Percentiles rank a stretch among this genome's conserved stretches.
Evolutionary conservation across 495 filamentous ascomycete genomes (phyloP).

Genomic region (Apodospora peruviana): DNA sequence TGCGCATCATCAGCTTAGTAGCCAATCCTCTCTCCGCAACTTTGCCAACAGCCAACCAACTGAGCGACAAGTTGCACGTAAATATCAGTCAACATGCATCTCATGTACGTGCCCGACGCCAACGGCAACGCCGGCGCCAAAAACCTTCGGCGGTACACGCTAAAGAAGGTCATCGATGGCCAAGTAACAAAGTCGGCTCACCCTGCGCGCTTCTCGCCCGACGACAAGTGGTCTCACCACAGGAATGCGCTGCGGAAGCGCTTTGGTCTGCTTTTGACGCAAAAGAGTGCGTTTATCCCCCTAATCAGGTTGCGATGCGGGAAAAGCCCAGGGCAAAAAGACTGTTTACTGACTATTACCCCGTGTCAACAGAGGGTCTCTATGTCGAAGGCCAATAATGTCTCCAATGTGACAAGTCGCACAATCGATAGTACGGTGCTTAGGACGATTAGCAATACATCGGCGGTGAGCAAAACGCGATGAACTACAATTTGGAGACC

Average conservation of each 20-base stretch:
- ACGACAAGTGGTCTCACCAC: constrained; percentile 96
- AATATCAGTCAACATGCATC: constrained; percentile 54
- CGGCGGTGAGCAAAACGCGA: no score
- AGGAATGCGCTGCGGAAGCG: constrained; percentile 89
- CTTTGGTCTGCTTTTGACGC: constrained; percentile 78
- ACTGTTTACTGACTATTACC: no score
- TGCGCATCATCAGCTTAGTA: constrained; percentile 3
- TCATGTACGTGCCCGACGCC: constrained; percentile 78
- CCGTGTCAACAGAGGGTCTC: no score
- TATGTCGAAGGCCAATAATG: no score
- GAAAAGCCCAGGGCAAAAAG: no score
- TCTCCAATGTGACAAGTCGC: no score
- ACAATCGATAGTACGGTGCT: no score
- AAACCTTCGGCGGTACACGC: constrained; percentile 60
- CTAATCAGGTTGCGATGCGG: no score
- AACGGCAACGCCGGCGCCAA: constrained; percentile 58
- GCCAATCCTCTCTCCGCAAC: background rate
- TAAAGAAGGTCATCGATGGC: constrained; percentile 71
- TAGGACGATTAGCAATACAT: no score
- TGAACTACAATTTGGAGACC: no score
- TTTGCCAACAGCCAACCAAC: background rate
- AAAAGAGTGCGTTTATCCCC: constrained; percentile 58
- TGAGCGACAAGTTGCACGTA: no score
- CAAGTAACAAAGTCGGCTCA: constrained; percentile 92
- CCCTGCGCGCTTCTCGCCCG: constrained; percentile 92